A percentile compares a stretch with the other conserved stretches of the same genome.
These are phyloP conservation scores for Fagopyrum esculentum DNA, from an alignment of 148 eudicot species.

Conservation along the genomic window DNA sequence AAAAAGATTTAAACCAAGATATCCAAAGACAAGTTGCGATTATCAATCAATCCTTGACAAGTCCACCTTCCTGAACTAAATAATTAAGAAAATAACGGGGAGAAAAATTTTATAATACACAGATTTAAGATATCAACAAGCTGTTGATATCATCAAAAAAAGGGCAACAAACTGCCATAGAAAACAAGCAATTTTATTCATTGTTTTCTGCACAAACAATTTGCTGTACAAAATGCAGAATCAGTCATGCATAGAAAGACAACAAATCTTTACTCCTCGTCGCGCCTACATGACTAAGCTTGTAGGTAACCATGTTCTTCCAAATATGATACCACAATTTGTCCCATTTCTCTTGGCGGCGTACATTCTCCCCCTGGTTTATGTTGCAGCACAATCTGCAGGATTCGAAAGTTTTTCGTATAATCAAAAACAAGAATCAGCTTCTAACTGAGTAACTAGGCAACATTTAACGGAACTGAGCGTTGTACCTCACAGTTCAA, in stretches of 20 bases:
- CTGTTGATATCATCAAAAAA: slow-evolving; percentile 7
- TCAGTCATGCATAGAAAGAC: neutral
- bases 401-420: neutral
- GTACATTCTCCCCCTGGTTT: slow-evolving; percentile 9
- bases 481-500: slow-evolving; percentile 60
- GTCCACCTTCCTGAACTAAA: slow-evolving; percentile 8
- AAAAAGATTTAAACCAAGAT: neutral
- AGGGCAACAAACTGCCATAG: neutral
- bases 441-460: neutral
- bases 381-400: slow-evolving; percentile 7
- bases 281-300: neutral
- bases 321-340: slow-evolving; percentile 13
- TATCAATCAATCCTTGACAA: neutral
- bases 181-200: slow-evolving; percentile 10
- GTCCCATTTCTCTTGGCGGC: slow-evolving; percentile 6
- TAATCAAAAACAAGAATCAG: neutral
- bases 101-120: neutral
- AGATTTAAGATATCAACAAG: neutral
- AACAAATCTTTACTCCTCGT: neutral
- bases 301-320: slow-evolving; percentile 6
- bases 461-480: too few relatives aligned
- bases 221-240: neutral
- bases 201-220: neutral
- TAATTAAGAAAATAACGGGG: neutral
- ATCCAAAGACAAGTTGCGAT: neutral